Conservation (phyloP, 1,139 yeast genomes). For the Geotrichum klebahnii region DNA sequence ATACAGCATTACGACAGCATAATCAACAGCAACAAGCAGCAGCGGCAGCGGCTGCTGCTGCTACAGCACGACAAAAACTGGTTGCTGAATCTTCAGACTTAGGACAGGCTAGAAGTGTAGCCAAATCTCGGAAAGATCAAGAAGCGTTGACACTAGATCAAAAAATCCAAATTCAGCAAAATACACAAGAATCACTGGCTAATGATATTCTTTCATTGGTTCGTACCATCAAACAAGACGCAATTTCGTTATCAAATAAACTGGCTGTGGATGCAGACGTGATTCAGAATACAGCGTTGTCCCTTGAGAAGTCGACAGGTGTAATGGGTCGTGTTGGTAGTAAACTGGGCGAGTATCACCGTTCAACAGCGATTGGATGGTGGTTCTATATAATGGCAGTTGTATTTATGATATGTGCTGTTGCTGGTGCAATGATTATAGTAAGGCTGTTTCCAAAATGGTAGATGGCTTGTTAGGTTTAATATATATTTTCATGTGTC, state of each 20-base stretch:
- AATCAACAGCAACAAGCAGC: no score
- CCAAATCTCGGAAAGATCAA: background rate
- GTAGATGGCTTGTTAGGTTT: slow-evolving; percentile 28
- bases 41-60: no score
- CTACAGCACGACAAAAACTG: no score
- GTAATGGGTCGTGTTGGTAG: slow-evolving; percentile 40
- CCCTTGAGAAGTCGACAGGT: slow-evolving; percentile 38
- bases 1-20: no score
- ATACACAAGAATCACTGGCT: slow-evolving; percentile 43
- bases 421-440: slow-evolving; percentile 38
- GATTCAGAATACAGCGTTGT: slow-evolving; percentile 36
- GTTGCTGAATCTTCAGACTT: no score
- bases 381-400: slow-evolving; percentile 40
- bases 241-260: slow-evolving; percentile 43
- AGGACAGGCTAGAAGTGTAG: no score
- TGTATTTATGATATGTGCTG: slow-evolving; percentile 37
- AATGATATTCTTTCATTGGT: slow-evolving; percentile 50
- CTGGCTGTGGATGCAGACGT: slow-evolving; percentile 38
- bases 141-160: slow-evolving; percentile 25
- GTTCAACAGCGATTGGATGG: slow-evolving; percentile 41
- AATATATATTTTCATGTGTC: no score
- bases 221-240: slow-evolving; percentile 49
- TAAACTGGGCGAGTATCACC: slow-evolving; percentile 35
- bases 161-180: slow-evolving; percentile 35
- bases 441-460: slow-evolving; percentile 42